Base-by-base conservation (phyloP, 768 basidiomycete genomes). In the Hortiboletus flavorubellus region DNA sequence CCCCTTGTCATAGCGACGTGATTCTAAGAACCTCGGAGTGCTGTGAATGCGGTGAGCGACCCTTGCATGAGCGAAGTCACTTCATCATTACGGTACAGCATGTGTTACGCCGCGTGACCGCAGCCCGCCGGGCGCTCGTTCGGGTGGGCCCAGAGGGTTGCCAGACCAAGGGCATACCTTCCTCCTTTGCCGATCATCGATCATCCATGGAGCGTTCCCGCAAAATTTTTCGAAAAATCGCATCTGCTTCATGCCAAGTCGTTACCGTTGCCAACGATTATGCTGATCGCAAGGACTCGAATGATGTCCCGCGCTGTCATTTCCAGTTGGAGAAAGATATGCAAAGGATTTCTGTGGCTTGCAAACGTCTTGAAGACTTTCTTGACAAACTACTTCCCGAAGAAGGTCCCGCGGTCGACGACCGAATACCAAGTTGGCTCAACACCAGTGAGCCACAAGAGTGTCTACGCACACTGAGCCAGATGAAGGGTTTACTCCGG, bases 161-260 rank as follows among this genome's bases (percentile, higher is more conserved):
- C n/a, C n/a, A n/a, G n/a, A n/a, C n/a, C n/a, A n/a, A n/a, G n/a
- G n/a, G n/a, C n/a, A n/a, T n/a, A n/a, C n/a, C n/a, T n/a, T n/a
- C n/a, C 5, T 5, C 34, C 16, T 7, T 45, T 4, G 16, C 4
- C 31, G 30, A 18, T 33, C 42, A 35, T 23, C 45, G n/a, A n/a
- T n/a, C n/a, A n/a, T n/a, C n/a, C 49, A 59, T 57, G 54, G 46
- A 46, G 12, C 54, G 54, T 23, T 49, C 56, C 10, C 43, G 54
- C 23, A 49, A 45, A 23, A 44, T 55, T 34, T n/a, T 56, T 16
- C 8, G 5, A 23, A 57, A 37, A 9, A 40, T 57, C 5, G 33
- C 47, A n/a, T 49, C 56, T 10, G 48, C 43, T 3, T 49, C 54
- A 15, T 12, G 16, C 2, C 42, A 7, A 31, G 48, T 58, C 2